Percentiles rank a stretch among this genome's conserved stretches.
phyloP scores from a whole-genome alignment of 1,139 yeast genomes.

The Yamadazyma dushanensis region DNA sequence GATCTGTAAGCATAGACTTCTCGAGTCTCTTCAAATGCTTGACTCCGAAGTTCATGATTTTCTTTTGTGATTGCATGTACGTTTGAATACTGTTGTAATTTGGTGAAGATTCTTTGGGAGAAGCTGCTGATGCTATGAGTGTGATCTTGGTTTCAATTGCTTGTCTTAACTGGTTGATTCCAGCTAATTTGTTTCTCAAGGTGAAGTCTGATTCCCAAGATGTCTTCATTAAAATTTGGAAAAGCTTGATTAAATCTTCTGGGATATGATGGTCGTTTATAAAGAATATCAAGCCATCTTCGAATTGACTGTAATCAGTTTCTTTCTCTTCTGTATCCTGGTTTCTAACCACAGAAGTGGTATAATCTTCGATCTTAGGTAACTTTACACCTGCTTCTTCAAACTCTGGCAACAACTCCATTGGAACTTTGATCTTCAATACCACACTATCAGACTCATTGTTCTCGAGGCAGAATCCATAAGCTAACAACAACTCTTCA shows the following conservation, averaged over 20 bases:
- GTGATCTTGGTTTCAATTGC: conserved; percentile 51
- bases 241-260: conserved; percentile 46
- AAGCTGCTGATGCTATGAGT: conserved; percentile 22
- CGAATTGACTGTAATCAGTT: conserved; percentile 15
- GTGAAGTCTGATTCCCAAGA: conserved; percentile 42
- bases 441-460: conserved; percentile 68
- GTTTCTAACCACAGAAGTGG: conserved; percentile 35
- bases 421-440: conserved; percentile 51
- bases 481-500: conserved; percentile 64
- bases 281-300: conserved; percentile 47
- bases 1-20: conserved; percentile 45
- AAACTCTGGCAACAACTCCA: conserved; percentile 31
- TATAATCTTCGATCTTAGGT: conserved; percentile 49
- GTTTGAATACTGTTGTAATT: conserved; percentile 28
- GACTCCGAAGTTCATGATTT: conserved; percentile 43
- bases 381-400: conserved; percentile 41
- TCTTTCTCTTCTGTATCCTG: conserved; percentile 8
- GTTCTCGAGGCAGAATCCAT: conserved; percentile 67
- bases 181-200: conserved; percentile 58
- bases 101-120: conserved; percentile 10
- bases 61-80: conserved; percentile 47
- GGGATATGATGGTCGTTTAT: conserved; percentile 44
- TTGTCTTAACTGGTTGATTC: conserved; percentile 53
- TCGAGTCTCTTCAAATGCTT: conserved; percentile 52
- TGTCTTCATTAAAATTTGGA: conserved; percentile 50